phyloP scores from a whole-genome alignment of 208 protist species.

The Leishmania tarentolae region DNA sequence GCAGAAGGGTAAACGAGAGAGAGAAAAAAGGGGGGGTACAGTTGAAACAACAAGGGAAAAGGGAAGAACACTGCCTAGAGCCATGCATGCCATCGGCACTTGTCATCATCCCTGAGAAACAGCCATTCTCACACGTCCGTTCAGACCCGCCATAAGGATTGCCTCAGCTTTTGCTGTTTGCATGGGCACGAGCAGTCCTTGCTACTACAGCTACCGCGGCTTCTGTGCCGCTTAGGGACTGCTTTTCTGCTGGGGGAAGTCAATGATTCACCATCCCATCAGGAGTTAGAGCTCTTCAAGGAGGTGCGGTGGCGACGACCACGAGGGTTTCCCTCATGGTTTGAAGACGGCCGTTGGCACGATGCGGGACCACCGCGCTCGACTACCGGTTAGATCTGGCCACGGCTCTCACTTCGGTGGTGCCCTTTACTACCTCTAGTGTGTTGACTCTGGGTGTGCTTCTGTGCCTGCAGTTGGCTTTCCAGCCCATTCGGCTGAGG shows the following conservation, averaged over 20 bases:
- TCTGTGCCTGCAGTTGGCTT: neutral
- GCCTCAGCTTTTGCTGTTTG: neutral
- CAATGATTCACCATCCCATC: neutral
- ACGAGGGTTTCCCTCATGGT: conserved; percentile 3
- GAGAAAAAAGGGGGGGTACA: neutral
- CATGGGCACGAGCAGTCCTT: neutral
- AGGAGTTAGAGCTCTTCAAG: conserved; percentile 5
- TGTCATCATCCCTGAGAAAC: neutral
- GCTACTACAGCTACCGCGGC: neutral
- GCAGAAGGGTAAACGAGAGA: neutral
- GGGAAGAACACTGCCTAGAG: neutral
- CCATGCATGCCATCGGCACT: neutral
- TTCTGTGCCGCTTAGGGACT: conserved; percentile 13
- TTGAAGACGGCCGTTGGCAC: neutral
- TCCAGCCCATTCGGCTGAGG: neutral
- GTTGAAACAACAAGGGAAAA: neutral
- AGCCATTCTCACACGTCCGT: neutral
- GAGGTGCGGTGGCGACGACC: conserved; percentile 13
- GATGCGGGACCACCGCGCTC: conserved; percentile 6
- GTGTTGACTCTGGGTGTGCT: neutral
- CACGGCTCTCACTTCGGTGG: conserved; percentile 1
- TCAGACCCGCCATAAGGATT: neutral
- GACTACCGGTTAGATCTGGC: conserved; percentile 2
- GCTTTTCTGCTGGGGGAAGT: neutral
- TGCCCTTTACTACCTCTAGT: neutral